These are phyloP conservation scores for Fusarium gaditjirri DNA, from an alignment of 2,329 filamentous ascomycete genomes.

Conservation along the genomic window DNA sequence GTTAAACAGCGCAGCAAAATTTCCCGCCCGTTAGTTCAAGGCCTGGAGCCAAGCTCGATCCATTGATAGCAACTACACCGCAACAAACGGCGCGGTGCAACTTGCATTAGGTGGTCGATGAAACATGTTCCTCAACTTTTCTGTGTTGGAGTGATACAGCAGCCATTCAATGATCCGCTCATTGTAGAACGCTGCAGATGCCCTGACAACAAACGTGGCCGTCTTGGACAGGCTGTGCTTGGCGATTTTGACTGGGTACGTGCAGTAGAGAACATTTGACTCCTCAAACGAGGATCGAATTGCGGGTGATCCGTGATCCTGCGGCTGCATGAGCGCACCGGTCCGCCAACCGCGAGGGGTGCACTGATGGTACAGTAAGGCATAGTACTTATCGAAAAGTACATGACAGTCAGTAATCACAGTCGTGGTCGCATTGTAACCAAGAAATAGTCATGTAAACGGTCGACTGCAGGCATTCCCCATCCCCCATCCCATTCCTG, in stretches of 20 bases:
- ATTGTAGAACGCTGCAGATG: constrained; percentile 22
- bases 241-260: constrained; percentile 24
- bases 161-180: constrained; percentile 5
- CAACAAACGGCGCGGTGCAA: not conserved
- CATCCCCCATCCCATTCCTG: not conserved
- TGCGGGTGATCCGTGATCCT: constrained; percentile 46
- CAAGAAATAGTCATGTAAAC: not conserved
- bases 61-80: not conserved
- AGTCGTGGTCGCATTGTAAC: constrained; percentile 3
- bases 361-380: constrained; percentile 7
- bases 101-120: not conserved
- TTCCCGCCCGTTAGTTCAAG: not conserved
- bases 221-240: constrained; percentile 40
- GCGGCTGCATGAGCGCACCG: constrained; percentile 52
- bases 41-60: not conserved
- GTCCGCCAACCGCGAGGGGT: constrained; percentile 45
- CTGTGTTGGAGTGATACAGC: not conserved
- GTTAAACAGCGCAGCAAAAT: not conserved
- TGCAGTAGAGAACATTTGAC: constrained; percentile 17
- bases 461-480: not conserved
- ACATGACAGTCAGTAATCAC: not conserved
- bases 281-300: constrained; percentile 41
- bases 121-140: not conserved
- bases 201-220: constrained; percentile 43
- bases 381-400: not conserved